Evolutionary conservation across 1,139 yeast species (phyloP), one percentile per base, ranked within the genome.

Genomic region (Taiozyma onychis): DNA sequence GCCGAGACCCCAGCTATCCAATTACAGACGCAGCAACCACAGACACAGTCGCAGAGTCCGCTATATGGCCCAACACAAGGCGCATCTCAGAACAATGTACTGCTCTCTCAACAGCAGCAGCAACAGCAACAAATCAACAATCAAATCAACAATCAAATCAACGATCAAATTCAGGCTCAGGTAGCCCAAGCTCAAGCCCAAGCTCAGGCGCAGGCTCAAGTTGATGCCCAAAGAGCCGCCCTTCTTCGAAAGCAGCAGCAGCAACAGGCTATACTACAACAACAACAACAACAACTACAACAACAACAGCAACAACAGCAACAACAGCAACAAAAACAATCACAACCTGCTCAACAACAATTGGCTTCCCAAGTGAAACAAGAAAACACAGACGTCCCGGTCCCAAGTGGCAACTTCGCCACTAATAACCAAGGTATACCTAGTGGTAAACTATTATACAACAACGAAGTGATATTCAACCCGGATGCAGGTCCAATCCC

Each of bases 401-500:
- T 37, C 14, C 55, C 39, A 11, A 48, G 26, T 39, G 47, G 24
- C 11, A 45, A 45, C 11, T 41, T 16, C 26, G 14, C 41, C 11
- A 46, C 50, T 5, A 52, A 57, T 48, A 45, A 51, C 6, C 50
- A 54, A 13, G 62, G 64, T 2, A 52, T 81, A 0, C 86, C 85
- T 8, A 74, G 76, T 54, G 80, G 77, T 55, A 81, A 73, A 56
- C 65, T 81, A 18, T 67, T 81, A 14, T 82, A 80, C 63, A 78
- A 81, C 60, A 83, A 82, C 58, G 80, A 81, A 44, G 49, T 61
- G n/a, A 80, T 81, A 10, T 81, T 74, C 62, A 80, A 81, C 56
- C 85, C 86, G 1, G 73, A 79, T 57, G 76, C 77, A 50, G 86
- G 85, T 1, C 86, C 88, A 2, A 78, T 83, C 21, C 90, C 90